Base-by-base conservation (phyloP, 83 land plant species). In the Thuja plicata region DNA sequence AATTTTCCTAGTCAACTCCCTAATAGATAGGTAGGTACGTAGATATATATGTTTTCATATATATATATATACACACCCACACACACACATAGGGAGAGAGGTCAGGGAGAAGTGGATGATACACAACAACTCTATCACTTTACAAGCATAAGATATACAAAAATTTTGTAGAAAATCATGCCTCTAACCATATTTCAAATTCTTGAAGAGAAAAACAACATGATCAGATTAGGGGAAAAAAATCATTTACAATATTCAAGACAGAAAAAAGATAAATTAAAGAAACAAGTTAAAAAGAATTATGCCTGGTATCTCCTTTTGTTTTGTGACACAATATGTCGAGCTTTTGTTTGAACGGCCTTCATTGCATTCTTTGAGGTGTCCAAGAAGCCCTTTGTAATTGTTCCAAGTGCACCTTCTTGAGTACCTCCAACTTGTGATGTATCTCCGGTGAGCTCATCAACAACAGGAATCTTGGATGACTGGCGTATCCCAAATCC, bases 251-350 rank as follows among this genome's bases (percentile, higher is more conserved):
- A 85, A 15, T 46, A 85, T 40, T 45, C 16, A 40, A 30, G 34
- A 73, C 84, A 43, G 16, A 52, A 71, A 34, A 43, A 11, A 12
- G 5, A 34, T 10, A 13, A 76, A 35, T 76, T 13, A 9, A 12
- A 32, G 17, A 76, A 34, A 76, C 35, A 35, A 76, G 35, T 12
- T 8, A 76, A 32, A 76, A 76, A 34, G 35, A 10, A 76, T 35
- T 13, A 41, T 87, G 90, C 99, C 98, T 97, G 99, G 87, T 96
- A 98, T 90, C 99, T 93, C 71, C 99, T 93, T 88, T 98, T 98
- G 91, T 98, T 98, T 80, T 98, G 99, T 38, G 99, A 98, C 37
- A 98, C 99, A 21, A 96, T 92, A 86, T 98, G 98, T 19, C 99
- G 91, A 54, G 99, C 99, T 89, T 95, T 98, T 38, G 91, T 91